Conservation (phyloP, 78 protist genomes). For the Guillardia theta region DNA sequence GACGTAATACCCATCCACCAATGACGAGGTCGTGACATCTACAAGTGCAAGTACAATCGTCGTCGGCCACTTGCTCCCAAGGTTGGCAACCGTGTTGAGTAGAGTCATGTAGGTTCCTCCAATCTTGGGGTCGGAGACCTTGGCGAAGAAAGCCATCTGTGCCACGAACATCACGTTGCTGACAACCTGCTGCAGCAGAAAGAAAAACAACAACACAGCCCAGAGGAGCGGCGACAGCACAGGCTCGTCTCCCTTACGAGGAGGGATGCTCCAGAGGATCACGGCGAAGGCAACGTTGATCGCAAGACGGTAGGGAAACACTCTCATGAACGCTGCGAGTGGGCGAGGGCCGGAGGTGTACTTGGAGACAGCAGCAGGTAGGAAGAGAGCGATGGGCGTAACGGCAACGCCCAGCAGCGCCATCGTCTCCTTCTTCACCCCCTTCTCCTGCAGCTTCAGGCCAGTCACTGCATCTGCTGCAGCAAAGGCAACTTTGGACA, state of each 20-base stretch:
- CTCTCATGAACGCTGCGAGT: not conserved
- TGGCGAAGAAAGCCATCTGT: slow-evolving; percentile 51
- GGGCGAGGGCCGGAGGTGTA: not conserved
- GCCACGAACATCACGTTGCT: slow-evolving; percentile 35
- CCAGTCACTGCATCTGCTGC: not conserved
- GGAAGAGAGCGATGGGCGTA: not conserved
- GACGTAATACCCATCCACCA: not conserved
- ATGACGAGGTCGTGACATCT: not conserved
- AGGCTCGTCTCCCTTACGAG: not conserved
- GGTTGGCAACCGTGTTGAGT: slow-evolving; percentile 43
- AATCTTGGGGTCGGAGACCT: not conserved
- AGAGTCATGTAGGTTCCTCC: slow-evolving; percentile 45
- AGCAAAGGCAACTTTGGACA: not conserved
- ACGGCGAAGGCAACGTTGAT: not conserved
- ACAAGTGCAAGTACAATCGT: not conserved
- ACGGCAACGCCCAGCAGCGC: slow-evolving; percentile 13
- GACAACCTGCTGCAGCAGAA: not conserved
- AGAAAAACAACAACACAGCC: too few relatives aligned
- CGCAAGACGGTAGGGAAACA: not conserved
- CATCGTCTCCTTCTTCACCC: slow-evolving; percentile 26
- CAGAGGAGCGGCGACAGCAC: not conserved
- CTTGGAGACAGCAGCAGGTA: not conserved
- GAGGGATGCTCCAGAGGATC: not conserved
- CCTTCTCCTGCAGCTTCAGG: not conserved
- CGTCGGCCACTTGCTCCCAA: slow-evolving; percentile 37